Percentiles rank a stretch among this genome's conserved stretches.
phyloP scores from a whole-genome alignment of 1,284 basidiomycete genomes.

The Takashimella tepidaria region DNA sequence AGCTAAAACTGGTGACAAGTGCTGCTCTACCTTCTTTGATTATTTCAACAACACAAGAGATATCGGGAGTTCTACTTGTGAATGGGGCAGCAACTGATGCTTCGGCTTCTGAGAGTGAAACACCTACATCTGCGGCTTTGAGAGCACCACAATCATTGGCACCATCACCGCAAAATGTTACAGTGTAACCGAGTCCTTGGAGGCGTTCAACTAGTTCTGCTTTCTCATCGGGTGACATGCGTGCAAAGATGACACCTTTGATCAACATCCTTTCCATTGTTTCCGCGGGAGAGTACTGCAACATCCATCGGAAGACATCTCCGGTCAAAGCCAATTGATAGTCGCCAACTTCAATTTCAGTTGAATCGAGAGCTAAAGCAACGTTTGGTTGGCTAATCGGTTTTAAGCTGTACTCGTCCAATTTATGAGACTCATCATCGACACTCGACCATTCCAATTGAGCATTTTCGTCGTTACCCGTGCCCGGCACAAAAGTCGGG shows the following conservation, averaged over 20 bases:
- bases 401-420: conserved; percentile 84
- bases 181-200: conserved; percentile 88
- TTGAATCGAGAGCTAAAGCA: conserved; percentile 54
- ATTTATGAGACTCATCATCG: conserved; percentile 78
- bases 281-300: conserved; percentile 89
- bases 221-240: conserved; percentile 99
- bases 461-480: conserved; percentile 62
- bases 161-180: conserved; percentile 97
- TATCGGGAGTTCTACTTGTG: conserved; percentile 89
- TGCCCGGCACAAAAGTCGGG: conserved; percentile 73
- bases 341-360: conserved; percentile 64
- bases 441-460: conserved; percentile 86
- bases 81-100: conserved; percentile 99
- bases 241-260: conserved; percentile 92
- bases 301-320: conserved; percentile 99
- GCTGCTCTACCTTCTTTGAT: conserved; percentile 95
- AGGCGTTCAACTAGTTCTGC: conserved; percentile 95
- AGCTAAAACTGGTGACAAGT: conserved; percentile 94
- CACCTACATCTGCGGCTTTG: conserved; percentile 96
- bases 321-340: conserved; percentile 91
- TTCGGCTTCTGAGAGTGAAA: conserved; percentile 95
- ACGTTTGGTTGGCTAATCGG: conserved; percentile 62
- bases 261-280: conserved; percentile 96
- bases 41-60: conserved; percentile 91
- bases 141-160: conserved; percentile 98